phyloP scores from a whole-genome alignment of 495 filamentous ascomycete genomes.

The Aspergillus indologenus region DNA sequence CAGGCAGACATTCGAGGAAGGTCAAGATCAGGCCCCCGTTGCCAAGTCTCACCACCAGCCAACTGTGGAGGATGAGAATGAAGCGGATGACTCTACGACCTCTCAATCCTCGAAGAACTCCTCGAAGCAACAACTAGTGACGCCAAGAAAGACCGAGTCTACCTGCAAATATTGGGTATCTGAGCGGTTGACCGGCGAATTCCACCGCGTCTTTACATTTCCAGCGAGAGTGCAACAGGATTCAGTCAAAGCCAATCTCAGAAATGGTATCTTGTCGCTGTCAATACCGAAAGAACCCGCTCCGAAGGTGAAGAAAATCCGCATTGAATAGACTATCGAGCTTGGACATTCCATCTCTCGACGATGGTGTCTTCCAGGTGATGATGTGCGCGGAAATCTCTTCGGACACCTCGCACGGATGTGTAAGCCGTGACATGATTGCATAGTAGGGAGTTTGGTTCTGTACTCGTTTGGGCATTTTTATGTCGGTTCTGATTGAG shows the following conservation, averaged over 20 bases:
- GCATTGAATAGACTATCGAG: slow-evolving; percentile 46
- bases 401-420: too few relatives aligned
- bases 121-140: slow-evolving; percentile 13
- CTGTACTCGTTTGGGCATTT: neutral
- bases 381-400: too few relatives aligned
- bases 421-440: neutral
- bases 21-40: slow-evolving; percentile 22
- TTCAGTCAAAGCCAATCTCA: slow-evolving; percentile 66
- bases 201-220: slow-evolving; percentile 78
- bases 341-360: too few relatives aligned
- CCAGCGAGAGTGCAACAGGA: slow-evolving; percentile 72
- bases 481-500: too few relatives aligned
- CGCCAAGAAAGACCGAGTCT: slow-evolving; percentile 33
- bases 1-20: slow-evolving; percentile 27
- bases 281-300: slow-evolving; percentile 72
- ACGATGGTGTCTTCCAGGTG: too few relatives aligned
- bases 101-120: slow-evolving; percentile 10
- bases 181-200: slow-evolving; percentile 79
- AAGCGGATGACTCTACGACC: slow-evolving; percentile 25
- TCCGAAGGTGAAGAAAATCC: slow-evolving; percentile 50
- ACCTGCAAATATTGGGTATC: slow-evolving; percentile 69
- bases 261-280: slow-evolving; percentile 70
- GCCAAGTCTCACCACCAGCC: slow-evolving; percentile 50
- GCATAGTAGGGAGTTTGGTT: neutral
- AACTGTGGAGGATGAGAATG: slow-evolving; percentile 64